Base-by-base conservation (phyloP, 257 asterid species). In the Petunia secreta region DNA sequence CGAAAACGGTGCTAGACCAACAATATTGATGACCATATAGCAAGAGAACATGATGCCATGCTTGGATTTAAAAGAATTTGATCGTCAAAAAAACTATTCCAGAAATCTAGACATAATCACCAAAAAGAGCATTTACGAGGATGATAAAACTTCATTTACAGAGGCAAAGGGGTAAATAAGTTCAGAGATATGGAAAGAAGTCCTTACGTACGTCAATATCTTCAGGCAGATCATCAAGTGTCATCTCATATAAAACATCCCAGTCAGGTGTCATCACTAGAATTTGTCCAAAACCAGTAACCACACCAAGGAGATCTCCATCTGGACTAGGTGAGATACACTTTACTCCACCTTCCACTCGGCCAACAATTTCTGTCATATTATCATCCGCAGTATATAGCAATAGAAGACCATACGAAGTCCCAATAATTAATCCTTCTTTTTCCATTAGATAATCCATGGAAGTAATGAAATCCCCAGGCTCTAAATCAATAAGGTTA, bases 301-400 rank as follows among this genome's bases (percentile, higher is more conserved):
- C 59, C 81, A 96, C 82, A 84, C 90, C 95, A 80, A 94, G 90
- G 81, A 92, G 87, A 89, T 94, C 98, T 82, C 98, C 99, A 88
- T 96, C 98, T 4, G 99, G 99, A 85, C 99, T 96, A 54, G 95
- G 95, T 16, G 99, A 92, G 87, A 96, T 89, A 89, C 98, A 94
- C 82, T 84, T 86, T 43, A 96, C 92, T 76, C 99, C 99, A 81
- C 99, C 99, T 85, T 96, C 98, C 73, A 96, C 94, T 64, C 83
- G 92, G 80, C 99, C 99, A 79, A 94, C 99, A 79, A 86, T 84
- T 82, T 96, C 99, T 67, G 91, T 89, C 15, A 83, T 82, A 63
- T 85, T 86, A 82, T 91, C 92, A 63, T 92, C 94, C 60, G 89
- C 90, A 5, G 85, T 79, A 80, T 89, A 88, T 67, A 94, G 90